Evolutionary conservation across 1,139 yeast genomes (phyloP), one percentile per base, ranked within the genome.

Genomic region (Taiozyma sp.): DNA sequence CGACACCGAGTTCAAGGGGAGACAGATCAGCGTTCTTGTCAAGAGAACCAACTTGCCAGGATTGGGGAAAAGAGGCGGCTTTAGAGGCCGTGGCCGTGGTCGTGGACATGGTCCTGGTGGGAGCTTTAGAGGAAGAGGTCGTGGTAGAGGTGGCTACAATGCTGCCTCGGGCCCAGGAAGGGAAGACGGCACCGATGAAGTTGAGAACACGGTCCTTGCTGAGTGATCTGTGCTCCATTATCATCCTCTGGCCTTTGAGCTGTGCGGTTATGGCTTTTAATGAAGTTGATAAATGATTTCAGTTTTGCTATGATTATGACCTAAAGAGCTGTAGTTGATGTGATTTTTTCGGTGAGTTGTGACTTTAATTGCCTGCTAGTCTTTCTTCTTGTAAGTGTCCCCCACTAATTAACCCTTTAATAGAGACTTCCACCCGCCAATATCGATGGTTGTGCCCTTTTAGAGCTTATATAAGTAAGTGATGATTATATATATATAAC

Each of bases 41-140:
- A 85, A 85, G 64, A 75, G 91, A 65, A 83, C 90, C 1, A 85
- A 85, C 57, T 67, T 84, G 27, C 90, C 88, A 1, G 87, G 87
- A 0, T 70, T 79, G 52, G 70, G 72, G 44, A 51, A 28, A 23
- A 46, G 55, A 48, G 51, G 51, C 23, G 16, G 43, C 19, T 29
- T n/a, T 14, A 39, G 54, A 29, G 53, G 55, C 30, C 47, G 49
- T 29, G 48, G 46, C 22, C 45, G 54, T 10, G 52, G 50, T 4
- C 38, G 48, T 13, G 27, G 48, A 39, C 40, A 39, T 30, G 13
- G 45, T 30, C 40, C 50, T 32, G 50, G 48, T n/a, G 34, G 49
- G 14, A 47, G 51, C 27, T 4, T 24, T 5, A 45, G 53, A 27
- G 53, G 52, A 16, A 12, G 38, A 14, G 44, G 48, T 23, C 41